Evolutionary conservation across 768 basidiomycete species (phyloP).

Genomic region (Podaxis sp.): DNA sequence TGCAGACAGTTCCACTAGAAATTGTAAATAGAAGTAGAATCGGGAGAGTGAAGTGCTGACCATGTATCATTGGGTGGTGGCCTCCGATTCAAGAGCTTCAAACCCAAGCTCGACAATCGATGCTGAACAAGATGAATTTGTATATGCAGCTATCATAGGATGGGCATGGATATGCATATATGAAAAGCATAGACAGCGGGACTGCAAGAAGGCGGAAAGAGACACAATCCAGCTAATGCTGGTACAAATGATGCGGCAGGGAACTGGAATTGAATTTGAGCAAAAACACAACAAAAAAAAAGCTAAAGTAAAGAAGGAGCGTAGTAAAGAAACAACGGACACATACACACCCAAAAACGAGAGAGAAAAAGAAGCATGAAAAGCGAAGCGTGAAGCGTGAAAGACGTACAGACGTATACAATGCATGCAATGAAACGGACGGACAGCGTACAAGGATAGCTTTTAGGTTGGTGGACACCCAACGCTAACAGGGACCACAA

Average conservation of each 20-base stretch:
- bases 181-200: background rate
- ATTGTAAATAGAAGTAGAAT: too few species aligned
- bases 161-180: slow-evolving; percentile 10
- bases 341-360: slow-evolving; percentile 3
- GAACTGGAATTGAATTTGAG: background rate
- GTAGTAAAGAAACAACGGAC: slow-evolving; percentile 11
- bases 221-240: background rate
- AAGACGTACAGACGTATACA: slow-evolving; percentile 12
- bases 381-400: slow-evolving; percentile 11
- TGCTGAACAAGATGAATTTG: slow-evolving; percentile 1
- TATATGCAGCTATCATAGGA: slow-evolving; percentile 12
- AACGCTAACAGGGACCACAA: background rate
- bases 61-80: too few species aligned
- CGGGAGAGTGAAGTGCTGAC: too few species aligned
- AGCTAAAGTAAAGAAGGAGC: slow-evolving; percentile 4
- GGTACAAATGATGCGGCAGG: background rate
- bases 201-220: background rate
- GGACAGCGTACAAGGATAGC: slow-evolving; percentile 9
- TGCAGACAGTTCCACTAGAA: too few species aligned
- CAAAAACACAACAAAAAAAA: background rate
- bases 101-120: background rate
- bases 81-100: too few species aligned
- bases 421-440: slow-evolving; percentile 9
- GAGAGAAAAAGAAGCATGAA: slow-evolving; percentile 12
- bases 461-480: slow-evolving; percentile 4